Evolutionary conservation across 2,329 filamentous ascomycete genomes (phyloP).

Genomic region (Sporothrix curviconia): DNA sequence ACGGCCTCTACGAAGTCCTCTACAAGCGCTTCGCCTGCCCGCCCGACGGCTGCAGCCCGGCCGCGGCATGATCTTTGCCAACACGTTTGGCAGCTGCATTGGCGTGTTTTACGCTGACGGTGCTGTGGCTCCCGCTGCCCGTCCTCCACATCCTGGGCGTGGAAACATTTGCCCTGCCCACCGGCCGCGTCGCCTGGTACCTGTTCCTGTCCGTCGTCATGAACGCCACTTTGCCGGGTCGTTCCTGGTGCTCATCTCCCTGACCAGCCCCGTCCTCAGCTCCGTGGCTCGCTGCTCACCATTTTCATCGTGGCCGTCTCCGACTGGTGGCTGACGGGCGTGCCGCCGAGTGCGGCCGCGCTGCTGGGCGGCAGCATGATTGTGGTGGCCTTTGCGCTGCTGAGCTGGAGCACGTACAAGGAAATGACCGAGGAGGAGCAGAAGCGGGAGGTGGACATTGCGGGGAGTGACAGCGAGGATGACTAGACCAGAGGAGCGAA

Average conservation of each 20-base stretch:
- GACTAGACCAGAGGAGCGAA: too few species aligned
- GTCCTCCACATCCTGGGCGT: slow-evolving; percentile 71
- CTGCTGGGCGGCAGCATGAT: slow-evolving; percentile 81
- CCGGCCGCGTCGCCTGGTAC: slow-evolving; percentile 70
- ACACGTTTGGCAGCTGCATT: slow-evolving; percentile 82
- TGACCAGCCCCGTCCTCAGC: slow-evolving; percentile 87
- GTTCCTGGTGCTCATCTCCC: slow-evolving; percentile 85
- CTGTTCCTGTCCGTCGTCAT: slow-evolving; percentile 73
- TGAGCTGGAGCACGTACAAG: slow-evolving; percentile 86
- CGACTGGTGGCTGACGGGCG: slow-evolving; percentile 79
- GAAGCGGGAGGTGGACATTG: slow-evolving; percentile 42
- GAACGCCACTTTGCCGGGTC: slow-evolving; percentile 91
- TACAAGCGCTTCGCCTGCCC: slow-evolving; percentile 94
- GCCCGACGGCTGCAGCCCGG: slow-evolving; percentile 74
- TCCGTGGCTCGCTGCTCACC: slow-evolving; percentile 85
- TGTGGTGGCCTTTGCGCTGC: slow-evolving; percentile 75
- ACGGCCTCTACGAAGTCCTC: slow-evolving; percentile 93
- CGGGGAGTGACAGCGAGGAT: slow-evolving; percentile 20
- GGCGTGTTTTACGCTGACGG: slow-evolving; percentile 75
- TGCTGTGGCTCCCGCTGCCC: slow-evolving; percentile 89
- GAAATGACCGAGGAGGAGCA: slow-evolving; percentile 83
- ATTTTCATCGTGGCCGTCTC: slow-evolving; percentile 94
- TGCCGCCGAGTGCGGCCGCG: slow-evolving; percentile 66
- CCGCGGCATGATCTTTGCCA: slow-evolving; percentile 95
- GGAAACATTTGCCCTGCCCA: slow-evolving; percentile 78